Evolutionary conservation across 2,329 filamentous ascomycete genomes (phyloP).

Genomic region (Penicillium sp.): DNA sequence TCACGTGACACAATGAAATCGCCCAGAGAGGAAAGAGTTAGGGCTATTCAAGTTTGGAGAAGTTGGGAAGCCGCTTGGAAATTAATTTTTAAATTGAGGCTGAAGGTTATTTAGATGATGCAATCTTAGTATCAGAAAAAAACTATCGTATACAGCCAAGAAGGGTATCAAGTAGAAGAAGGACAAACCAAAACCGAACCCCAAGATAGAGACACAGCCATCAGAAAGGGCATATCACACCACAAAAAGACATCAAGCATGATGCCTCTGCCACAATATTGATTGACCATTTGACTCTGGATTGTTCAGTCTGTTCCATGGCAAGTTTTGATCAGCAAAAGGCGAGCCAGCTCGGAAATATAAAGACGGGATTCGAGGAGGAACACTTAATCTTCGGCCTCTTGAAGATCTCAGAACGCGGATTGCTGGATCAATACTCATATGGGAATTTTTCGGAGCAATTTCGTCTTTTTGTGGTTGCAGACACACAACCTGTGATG

Average conservation of each 20-base stretch:
- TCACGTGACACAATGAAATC: neutral
- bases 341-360: constrained; percentile 7
- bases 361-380: constrained; percentile 2
- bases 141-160: neutral
- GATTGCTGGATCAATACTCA: neutral
- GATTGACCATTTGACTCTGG: no score
- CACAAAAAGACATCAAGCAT: neutral
- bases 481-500: neutral
- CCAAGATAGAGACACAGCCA: neutral
- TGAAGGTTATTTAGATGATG: no score
- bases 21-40: neutral
- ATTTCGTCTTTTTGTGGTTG: no score
- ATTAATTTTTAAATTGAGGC: no score
- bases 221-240: neutral
- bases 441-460: neutral
- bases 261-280: no score
- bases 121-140: no score
- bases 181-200: neutral
- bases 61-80: neutral
- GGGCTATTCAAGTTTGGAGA: neutral
- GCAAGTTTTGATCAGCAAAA: neutral
- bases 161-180: neutral
- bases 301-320: neutral
- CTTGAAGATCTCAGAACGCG: neutral
- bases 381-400: neutral